Conservation (phyloP, 2,329 filamentous ascomycete genomes). For the Sordariomycetes sp. region DNA sequence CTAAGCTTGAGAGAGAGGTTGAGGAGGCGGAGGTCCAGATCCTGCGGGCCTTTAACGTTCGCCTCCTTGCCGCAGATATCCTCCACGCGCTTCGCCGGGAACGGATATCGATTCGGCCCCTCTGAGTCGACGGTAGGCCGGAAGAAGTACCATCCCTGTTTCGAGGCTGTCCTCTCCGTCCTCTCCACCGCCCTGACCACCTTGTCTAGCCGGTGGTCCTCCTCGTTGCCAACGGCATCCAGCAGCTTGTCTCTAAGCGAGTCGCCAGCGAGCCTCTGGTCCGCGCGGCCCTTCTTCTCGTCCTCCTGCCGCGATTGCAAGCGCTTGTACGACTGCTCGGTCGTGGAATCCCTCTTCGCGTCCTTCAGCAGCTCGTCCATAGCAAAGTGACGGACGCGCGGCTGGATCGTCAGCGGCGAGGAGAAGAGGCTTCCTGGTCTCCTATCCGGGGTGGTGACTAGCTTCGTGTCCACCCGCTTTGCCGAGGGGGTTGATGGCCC, state of each 20-base stretch:
- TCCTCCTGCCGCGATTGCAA: background rate
- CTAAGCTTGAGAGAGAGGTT: background rate
- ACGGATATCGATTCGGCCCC: background rate
- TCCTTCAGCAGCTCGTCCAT: conserved; percentile 51
- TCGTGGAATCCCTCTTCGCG: conserved; percentile 46
- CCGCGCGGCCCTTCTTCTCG: background rate
- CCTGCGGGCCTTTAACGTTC: background rate
- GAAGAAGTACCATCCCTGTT: conserved; percentile 40
- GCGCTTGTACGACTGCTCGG: conserved; percentile 39
- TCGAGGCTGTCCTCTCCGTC: conserved; percentile 26
- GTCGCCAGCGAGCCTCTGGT: conserved; percentile 2
- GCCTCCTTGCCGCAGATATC: background rate
- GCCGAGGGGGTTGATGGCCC: background rate
- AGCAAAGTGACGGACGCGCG: conserved; percentile 31
- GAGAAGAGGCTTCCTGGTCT: background rate
- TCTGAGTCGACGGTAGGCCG: background rate
- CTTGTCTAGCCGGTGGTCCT: conserved; percentile 7
- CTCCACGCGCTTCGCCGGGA: background rate
- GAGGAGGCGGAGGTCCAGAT: background rate
- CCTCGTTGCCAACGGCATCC: conserved; percentile 5
- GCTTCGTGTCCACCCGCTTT: background rate
- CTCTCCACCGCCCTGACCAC: conserved; percentile 37
- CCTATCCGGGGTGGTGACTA: background rate
- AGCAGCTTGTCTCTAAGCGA: conserved; percentile 4
- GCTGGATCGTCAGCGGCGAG: conserved; percentile 4